These are phyloP conservation scores for Achlya hypogyna DNA, from an alignment of 352 stramenopile genomes.

Conservation along the genomic window DNA sequence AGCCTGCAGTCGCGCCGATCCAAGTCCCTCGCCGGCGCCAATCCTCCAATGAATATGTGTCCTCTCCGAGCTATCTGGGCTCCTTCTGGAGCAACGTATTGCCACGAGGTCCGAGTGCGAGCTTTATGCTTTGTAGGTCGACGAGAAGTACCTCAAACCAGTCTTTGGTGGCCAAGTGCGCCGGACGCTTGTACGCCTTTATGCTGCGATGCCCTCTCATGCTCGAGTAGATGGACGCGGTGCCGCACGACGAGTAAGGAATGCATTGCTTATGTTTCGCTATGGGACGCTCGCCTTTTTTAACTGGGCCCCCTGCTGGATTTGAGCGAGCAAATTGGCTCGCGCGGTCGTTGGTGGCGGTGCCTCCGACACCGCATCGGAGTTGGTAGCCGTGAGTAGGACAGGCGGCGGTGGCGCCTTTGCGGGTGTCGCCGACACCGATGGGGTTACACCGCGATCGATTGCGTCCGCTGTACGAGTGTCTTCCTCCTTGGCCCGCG, in stretches of 20 bases:
- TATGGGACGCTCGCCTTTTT: not conserved
- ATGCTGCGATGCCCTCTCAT: not conserved
- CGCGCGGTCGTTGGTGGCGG: not conserved
- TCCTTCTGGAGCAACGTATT: constrained; percentile 60
- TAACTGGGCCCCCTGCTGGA: not conserved
- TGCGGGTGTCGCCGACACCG: too few relatives aligned
- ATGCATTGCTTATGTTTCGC: not conserved
- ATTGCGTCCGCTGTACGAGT: too few relatives aligned
- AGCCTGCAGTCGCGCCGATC: not conserved
- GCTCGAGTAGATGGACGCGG: not conserved
- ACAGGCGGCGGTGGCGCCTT: too few relatives aligned
- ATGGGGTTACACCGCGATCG: too few relatives aligned
- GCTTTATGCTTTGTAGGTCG: constrained; percentile 28
- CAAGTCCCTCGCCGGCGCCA: constrained; percentile 1
- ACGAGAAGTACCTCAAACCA: constrained; percentile 60
- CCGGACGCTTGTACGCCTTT: not conserved
- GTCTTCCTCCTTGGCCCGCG: too few relatives aligned
- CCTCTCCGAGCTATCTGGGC: constrained; percentile 30
- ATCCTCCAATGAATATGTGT: not conserved
- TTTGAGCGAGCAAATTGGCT: not conserved
- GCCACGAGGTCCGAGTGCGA: not conserved
- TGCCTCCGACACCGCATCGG: not conserved
- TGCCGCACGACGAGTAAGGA: not conserved
- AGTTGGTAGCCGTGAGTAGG: too few relatives aligned
- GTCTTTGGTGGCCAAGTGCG: constrained; percentile 42